These are phyloP conservation scores for Amborella trichopoda DNA, from an alignment of 164 flowering plant species.

Conservation along the genomic window DNA sequence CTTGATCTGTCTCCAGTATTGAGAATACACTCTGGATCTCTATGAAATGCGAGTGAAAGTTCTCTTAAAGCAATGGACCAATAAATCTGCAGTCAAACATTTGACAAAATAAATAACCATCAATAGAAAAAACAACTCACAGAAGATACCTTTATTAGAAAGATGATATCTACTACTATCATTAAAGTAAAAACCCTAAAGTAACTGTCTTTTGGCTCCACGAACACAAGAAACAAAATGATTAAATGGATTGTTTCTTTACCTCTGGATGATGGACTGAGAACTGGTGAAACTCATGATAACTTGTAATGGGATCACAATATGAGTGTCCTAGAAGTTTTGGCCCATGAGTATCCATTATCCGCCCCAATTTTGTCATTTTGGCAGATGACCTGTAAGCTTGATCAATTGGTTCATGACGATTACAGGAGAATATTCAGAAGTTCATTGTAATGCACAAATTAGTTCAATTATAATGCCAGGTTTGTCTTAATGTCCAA, in stretches of 20 bases:
- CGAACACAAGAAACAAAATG: not conserved
- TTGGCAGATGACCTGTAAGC: conserved; percentile 37
- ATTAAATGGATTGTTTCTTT: conserved; percentile 1
- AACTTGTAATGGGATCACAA: conserved; percentile 79
- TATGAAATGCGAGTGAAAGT: conserved; percentile 48
- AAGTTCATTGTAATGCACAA: too few species aligned
- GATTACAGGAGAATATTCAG: too few species aligned
- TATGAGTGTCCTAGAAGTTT: conserved; percentile 54
- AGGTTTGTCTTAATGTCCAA: not conserved
- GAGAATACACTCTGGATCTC: conserved; percentile 49
- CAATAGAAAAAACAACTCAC: not conserved
- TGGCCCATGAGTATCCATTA: conserved; percentile 66
- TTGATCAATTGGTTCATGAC: too few species aligned
- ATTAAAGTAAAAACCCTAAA: not conserved
- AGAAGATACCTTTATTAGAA: not conserved
- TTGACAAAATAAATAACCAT: not conserved
- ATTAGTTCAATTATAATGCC: not conserved
- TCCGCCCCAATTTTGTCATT: conserved; percentile 52
- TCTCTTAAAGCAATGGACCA: conserved; percentile 68
- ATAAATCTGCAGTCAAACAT: conserved; percentile 35
- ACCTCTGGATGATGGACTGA: conserved; percentile 75
- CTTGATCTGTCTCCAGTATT: conserved; percentile 55
- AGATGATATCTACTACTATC: not conserved
- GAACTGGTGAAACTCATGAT: conserved; percentile 48
- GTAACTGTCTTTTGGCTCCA: not conserved